Evolutionary conservation across 2,329 filamentous ascomycete genomes (phyloP).

Genomic region (Plenodomus biglobosus): DNA sequence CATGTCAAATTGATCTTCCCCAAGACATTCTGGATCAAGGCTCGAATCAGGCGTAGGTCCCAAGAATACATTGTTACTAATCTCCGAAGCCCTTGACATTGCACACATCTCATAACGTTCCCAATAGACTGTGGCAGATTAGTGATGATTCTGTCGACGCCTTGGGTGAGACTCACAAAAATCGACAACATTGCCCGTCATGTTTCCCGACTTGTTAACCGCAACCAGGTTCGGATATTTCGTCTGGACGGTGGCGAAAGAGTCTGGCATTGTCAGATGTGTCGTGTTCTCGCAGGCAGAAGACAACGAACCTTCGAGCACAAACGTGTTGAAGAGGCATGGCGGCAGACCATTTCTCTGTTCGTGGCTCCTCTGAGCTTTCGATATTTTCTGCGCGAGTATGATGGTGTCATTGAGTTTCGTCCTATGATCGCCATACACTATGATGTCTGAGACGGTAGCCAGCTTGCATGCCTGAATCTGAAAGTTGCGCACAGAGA

Average conservation of each 20-base stretch:
- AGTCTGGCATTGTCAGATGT: conserved; percentile 26
- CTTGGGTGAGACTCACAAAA: conserved; percentile 60
- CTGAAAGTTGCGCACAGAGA: conserved; percentile 95
- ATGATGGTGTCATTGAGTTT: conserved; percentile 65
- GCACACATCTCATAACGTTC: conserved; percentile 89
- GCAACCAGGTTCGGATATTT: conserved; percentile 71
- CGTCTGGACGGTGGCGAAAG: conserved; percentile 61
- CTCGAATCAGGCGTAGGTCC: conserved; percentile 79
- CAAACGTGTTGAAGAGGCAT: conserved; percentile 80
- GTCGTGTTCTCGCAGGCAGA: neutral
- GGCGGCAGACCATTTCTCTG: conserved; percentile 60
- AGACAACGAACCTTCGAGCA: conserved; percentile 58
- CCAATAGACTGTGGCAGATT: conserved; percentile 62
- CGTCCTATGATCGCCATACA: conserved; percentile 76
- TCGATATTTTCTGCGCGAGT: conserved; percentile 65
- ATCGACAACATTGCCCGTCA: conserved; percentile 79
- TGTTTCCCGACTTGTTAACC: conserved; percentile 68
- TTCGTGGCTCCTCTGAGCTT: conserved; percentile 74
- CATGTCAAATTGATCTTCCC: conserved; percentile 70
- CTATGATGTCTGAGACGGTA: conserved; percentile 84
- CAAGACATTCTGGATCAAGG: conserved; percentile 44
- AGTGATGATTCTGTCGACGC: neutral
- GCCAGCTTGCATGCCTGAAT: conserved; percentile 90
- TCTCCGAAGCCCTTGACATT: conserved; percentile 89
- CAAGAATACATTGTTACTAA: conserved; percentile 85